Evolutionary conservation across 345 rosid genomes (phyloP).

Genomic region (Durio zibethinus): DNA sequence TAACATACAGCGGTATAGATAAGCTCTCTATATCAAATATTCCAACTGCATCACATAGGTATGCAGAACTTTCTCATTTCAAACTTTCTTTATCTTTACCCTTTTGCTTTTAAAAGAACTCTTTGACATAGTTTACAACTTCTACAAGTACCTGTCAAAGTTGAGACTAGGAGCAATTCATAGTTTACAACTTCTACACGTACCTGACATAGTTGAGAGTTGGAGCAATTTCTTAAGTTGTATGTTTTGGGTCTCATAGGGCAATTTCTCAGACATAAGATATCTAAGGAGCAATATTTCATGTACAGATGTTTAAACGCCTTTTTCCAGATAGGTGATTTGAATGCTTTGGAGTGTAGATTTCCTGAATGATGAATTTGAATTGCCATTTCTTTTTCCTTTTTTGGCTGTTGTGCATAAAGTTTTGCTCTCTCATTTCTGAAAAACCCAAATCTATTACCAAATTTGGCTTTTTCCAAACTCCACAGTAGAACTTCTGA

Average conservation of each 20-base stretch:
- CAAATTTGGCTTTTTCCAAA: background rate
- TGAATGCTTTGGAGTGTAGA: background rate
- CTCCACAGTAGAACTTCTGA: background rate
- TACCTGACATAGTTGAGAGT: background rate
- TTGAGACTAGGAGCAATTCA: background rate
- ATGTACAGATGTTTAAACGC: background rate
- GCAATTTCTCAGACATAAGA: background rate
- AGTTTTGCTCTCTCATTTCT: background rate
- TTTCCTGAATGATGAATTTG: conserved; percentile 4
- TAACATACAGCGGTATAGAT: conserved; percentile 69
- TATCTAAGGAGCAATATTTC: background rate
- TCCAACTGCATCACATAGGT: conserved; percentile 74
- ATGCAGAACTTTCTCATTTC: conserved; percentile 13
- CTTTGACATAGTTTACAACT: background rate
- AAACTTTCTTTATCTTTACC: conserved; percentile 1
- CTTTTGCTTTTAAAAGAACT: background rate
- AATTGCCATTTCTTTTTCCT: background rate
- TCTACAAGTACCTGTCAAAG: background rate
- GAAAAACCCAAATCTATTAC: background rate
- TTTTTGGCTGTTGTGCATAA: background rate
- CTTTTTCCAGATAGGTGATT: background rate
- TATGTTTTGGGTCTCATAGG: too few relatives aligned
- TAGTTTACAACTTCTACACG: background rate
- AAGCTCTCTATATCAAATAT: conserved; percentile 87
- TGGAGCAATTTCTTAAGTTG: background rate